A percentile compares a stretch with the other conserved stretches of the same genome.
Conservation (phyloP, 768 basidiomycete species). For the Mrakia frigida region DNA sequence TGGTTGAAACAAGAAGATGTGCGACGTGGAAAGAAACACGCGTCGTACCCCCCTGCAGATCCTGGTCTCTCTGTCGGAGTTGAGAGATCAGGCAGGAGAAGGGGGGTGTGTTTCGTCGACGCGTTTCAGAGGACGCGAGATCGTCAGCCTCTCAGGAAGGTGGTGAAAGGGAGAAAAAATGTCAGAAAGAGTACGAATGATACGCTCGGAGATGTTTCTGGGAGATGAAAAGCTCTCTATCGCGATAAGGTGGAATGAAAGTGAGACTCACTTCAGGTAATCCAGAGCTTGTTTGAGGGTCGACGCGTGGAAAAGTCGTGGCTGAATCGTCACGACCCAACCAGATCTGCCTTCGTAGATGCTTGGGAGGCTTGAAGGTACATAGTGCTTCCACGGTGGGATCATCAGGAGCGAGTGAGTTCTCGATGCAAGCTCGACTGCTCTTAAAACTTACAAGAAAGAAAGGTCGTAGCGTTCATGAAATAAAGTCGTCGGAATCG, state of each 20-base stretch:
- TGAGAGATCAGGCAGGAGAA: too few relatives aligned
- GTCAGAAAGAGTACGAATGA: neutral
- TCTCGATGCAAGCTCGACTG: neutral
- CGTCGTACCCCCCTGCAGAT: too few relatives aligned
- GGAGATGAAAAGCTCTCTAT: neutral
- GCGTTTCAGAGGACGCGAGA: too few relatives aligned
- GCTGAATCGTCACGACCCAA: too few relatives aligned
- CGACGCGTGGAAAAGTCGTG: too few relatives aligned
- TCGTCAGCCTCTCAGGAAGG: too few relatives aligned
- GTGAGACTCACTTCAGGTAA: neutral
- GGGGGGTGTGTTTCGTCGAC: too few relatives aligned
- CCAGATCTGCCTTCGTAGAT: too few relatives aligned
- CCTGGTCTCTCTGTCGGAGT: too few relatives aligned
- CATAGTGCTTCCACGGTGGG: neutral
- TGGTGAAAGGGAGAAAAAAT: neutral
- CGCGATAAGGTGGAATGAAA: neutral
- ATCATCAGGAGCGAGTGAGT: neutral
- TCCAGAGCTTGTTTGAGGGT: neutral
- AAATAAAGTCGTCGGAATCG: neutral
- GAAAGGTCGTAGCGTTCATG: conserved; percentile 1
- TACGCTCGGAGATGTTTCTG: neutral
- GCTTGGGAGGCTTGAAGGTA: too few relatives aligned
- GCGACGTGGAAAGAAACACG: too few relatives aligned
- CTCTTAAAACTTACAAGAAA: neutral
- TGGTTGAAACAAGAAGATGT: too few relatives aligned